These are phyloP conservation scores for Yamadazyma mexicana DNA, from an alignment of 1,139 yeast genomes.

Conservation along the genomic window DNA sequence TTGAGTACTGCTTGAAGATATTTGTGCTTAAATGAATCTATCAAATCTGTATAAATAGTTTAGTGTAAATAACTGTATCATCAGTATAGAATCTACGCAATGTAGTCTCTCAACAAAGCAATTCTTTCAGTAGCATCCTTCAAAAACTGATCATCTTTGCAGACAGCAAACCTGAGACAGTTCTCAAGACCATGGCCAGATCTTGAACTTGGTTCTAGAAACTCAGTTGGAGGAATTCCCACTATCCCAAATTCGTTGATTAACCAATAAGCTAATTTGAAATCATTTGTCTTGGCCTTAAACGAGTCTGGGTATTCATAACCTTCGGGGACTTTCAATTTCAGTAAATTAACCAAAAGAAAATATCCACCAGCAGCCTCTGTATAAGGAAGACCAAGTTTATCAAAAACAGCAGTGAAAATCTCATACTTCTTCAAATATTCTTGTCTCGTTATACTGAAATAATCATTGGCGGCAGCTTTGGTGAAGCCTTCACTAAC, in stretches of 20 bases:
- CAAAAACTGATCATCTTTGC: slow-evolving; percentile 82
- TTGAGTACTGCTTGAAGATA: slow-evolving; percentile 57
- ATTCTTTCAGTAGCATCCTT: slow-evolving; percentile 81
- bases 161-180: slow-evolving; percentile 89
- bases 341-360: slow-evolving; percentile 80
- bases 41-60: neutral
- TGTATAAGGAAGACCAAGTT: slow-evolving; percentile 84
- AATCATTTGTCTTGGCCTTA: slow-evolving; percentile 72
- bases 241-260: slow-evolving; percentile 92
- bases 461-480: slow-evolving; percentile 66
- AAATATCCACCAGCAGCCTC: slow-evolving; percentile 92
- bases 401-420: slow-evolving; percentile 77
- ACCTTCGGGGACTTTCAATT: slow-evolving; percentile 73
- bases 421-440: slow-evolving; percentile 71
- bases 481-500: slow-evolving; percentile 70
- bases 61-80: no score
- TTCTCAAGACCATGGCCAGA: slow-evolving; percentile 78
- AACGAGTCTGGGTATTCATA: slow-evolving; percentile 72
- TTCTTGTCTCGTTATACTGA: slow-evolving; percentile 62
- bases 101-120: slow-evolving; percentile 59
- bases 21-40: slow-evolving; percentile 12
- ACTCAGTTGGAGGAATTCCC: slow-evolving; percentile 95
- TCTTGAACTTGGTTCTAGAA: slow-evolving; percentile 59
- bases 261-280: slow-evolving; percentile 87
- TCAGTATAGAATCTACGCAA: slow-evolving; percentile 29